A percentile compares a stretch with the other conserved stretches of the same genome.
These are phyloP conservation scores for Tilletia walkeri DNA, from an alignment of 1,284 basidiomycete species.

Conservation along the genomic window DNA sequence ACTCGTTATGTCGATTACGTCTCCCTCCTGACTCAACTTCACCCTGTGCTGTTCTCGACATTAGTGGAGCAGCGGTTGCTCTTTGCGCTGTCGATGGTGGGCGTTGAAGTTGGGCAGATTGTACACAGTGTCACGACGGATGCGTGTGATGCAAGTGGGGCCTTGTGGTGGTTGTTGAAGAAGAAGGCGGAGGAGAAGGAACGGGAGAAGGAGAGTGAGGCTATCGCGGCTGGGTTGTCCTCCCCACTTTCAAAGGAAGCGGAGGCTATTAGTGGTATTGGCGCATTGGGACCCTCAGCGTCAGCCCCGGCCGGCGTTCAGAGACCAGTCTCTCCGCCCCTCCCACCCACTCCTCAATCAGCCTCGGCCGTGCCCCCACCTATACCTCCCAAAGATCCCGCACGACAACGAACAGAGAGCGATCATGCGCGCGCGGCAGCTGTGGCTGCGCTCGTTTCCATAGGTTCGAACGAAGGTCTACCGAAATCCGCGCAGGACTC, in stretches of 20 bases:
- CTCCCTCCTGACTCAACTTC: constrained; percentile 60
- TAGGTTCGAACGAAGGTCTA: neutral
- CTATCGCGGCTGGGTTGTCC: constrained; percentile 15
- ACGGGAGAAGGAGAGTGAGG: constrained; percentile 44
- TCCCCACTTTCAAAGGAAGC: neutral
- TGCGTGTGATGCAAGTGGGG: constrained; percentile 87
- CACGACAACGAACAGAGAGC: constrained; percentile 22
- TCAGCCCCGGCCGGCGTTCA: neutral
- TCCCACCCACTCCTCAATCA: constrained; percentile 2
- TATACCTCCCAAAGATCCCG: constrained; percentile 30
- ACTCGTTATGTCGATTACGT: neutral
- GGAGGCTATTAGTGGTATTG: neutral
- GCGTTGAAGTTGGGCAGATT: constrained; percentile 90
- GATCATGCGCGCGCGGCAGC: constrained; percentile 10
- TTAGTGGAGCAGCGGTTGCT: constrained; percentile 73
- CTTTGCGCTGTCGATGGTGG: constrained; percentile 71
- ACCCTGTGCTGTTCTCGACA: constrained; percentile 80
- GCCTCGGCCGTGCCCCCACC: constrained; percentile 22
- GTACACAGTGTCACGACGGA: constrained; percentile 85
- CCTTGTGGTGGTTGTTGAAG: constrained; percentile 94
- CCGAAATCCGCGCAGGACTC: constrained; percentile 19
- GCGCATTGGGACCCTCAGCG: neutral
- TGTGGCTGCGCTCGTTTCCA: neutral
- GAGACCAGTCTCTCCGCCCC: neutral
- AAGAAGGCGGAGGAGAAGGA: constrained; percentile 70